Conservation (phyloP, 352 stramenopile genomes). For the Phytophthora fragariae region DNA sequence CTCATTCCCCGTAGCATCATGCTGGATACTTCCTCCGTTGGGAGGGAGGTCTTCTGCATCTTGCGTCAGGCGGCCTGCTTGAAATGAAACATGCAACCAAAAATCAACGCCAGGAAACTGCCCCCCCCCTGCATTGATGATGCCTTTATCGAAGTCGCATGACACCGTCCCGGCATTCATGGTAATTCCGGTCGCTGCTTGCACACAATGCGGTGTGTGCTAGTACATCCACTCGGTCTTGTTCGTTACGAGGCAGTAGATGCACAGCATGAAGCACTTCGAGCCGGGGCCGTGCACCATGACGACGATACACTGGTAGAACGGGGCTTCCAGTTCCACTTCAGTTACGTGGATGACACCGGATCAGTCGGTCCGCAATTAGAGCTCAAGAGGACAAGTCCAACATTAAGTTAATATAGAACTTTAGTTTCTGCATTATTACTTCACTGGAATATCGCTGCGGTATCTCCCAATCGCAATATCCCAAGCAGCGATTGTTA, state of each 20-base stretch:
- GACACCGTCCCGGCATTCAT: conserved; percentile 8
- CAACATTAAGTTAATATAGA: too few relatives aligned
- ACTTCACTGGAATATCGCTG: too few relatives aligned
- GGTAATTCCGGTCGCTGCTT: conserved; percentile 2
- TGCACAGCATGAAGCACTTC: background rate
- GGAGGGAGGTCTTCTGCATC: conserved; percentile 12
- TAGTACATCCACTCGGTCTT: conserved; percentile 15
- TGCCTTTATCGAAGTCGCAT: conserved; percentile 20
- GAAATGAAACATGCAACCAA: conserved; percentile 31
- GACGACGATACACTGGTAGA: conserved; percentile 26
- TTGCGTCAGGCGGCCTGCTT: conserved; percentile 25
- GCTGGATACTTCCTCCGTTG: background rate
- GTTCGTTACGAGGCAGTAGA: conserved; percentile 8
- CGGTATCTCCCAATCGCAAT: too few relatives aligned
- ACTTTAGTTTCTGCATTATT: too few relatives aligned
- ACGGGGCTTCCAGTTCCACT: background rate
- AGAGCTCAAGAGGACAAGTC: too few relatives aligned
- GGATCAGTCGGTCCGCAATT: too few relatives aligned
- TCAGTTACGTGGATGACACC: too few relatives aligned
- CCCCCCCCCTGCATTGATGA: conserved; percentile 13
- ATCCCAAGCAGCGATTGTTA: too few relatives aligned
- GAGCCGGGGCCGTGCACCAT: conserved; percentile 21
- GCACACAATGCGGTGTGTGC: conserved; percentile 11
- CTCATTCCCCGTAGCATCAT: conserved; percentile 2
- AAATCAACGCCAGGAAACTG: conserved; percentile 12